Percentiles rank a stretch among this genome's conserved stretches.
Evolutionary conservation across 1,284 basidiomycete genomes (phyloP).

Genomic region (Cryptococcus sp.): DNA sequence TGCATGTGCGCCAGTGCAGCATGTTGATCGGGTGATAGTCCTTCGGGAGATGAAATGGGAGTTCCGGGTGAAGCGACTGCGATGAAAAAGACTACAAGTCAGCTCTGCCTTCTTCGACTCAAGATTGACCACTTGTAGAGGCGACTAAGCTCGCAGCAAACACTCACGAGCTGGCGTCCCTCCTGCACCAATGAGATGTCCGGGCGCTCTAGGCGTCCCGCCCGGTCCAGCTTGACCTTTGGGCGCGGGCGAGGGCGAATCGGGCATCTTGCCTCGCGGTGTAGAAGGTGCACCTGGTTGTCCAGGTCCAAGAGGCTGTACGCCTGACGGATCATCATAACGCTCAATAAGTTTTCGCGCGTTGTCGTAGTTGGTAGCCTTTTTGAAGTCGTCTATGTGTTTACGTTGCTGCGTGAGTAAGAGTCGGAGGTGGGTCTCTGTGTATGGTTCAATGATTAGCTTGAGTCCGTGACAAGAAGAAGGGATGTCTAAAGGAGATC

Average conservation of each 20-base stretch:
- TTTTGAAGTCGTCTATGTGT: constrained; percentile 95
- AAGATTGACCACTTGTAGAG: no score
- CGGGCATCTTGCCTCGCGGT: constrained; percentile 10
- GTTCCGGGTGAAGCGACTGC: constrained; percentile 13
- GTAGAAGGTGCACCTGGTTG: constrained; percentile 5
- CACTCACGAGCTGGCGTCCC: constrained; percentile 44
- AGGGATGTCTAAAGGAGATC: neutral
- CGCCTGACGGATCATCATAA: constrained; percentile 68
- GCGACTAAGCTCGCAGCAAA: neutral
- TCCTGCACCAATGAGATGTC: constrained; percentile 41
- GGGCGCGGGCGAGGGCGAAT: constrained; percentile 9
- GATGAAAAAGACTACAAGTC: constrained; percentile 1
- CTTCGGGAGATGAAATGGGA: constrained; percentile 35
- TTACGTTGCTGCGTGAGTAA: constrained; percentile 77
- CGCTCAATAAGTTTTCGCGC: constrained; percentile 87
- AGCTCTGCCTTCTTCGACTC: no score
- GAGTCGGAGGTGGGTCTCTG: constrained; percentile 76
- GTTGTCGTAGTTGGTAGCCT: constrained; percentile 92
- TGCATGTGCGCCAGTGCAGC: constrained; percentile 47
- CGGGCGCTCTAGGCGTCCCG: constrained; percentile 46
- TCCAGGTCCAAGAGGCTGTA: constrained; percentile 32
- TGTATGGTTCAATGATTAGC: neutral
- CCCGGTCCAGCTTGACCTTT: constrained; percentile 4
- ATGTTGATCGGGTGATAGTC: constrained; percentile 45
- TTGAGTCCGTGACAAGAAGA: neutral